phyloP scores from a whole-genome alignment of 805 yeast genomes.

The Yamadazyma sp. region DNA sequence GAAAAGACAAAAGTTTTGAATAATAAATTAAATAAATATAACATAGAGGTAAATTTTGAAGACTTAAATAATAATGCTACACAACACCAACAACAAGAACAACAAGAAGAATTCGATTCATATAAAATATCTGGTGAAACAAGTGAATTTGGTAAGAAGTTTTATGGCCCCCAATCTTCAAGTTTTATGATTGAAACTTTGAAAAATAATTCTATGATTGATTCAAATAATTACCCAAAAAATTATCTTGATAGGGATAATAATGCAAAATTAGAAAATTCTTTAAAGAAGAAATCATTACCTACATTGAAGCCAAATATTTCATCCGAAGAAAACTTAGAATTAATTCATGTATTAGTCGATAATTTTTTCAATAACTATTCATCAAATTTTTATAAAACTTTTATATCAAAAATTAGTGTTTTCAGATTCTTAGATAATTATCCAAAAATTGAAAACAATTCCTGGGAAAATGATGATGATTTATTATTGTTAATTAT shows the following conservation, averaged over 20 bases:
- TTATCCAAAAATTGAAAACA: slow-evolving; percentile 27
- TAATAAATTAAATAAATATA: slow-evolving; percentile 6
- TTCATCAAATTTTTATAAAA: slow-evolving; percentile 32
- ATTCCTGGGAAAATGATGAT: slow-evolving; percentile 47
- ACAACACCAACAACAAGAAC: background rate
- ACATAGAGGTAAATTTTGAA: slow-evolving; percentile 7
- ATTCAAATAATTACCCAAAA: slow-evolving; percentile 6
- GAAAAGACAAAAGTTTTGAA: slow-evolving; percentile 13
- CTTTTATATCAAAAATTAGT: slow-evolving; percentile 33
- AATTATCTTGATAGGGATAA: slow-evolving; percentile 13
- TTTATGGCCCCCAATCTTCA: slow-evolving; percentile 52
- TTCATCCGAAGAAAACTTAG: slow-evolving; percentile 22
- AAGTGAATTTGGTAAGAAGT: slow-evolving; percentile 39
- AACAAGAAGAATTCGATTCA: slow-evolving; percentile 1
- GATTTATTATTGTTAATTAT: slow-evolving; percentile 45
- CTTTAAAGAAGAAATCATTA: slow-evolving; percentile 28
- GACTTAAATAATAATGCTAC: background rate
- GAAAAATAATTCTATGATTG: slow-evolving; percentile 9
- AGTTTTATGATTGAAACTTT: slow-evolving; percentile 44
- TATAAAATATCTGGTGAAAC: slow-evolving; percentile 32
- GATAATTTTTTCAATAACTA: slow-evolving; percentile 38
- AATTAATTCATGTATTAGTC: slow-evolving; percentile 32
- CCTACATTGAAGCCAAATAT: slow-evolving; percentile 18
- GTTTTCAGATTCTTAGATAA: slow-evolving; percentile 36
- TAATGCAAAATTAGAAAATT: slow-evolving; percentile 11